Percentiles rank a stretch among this genome's conserved stretches.
These are phyloP conservation scores for Solanum chaucha DNA, from an alignment of 257 asterid genomes.

Conservation along the genomic window DNA sequence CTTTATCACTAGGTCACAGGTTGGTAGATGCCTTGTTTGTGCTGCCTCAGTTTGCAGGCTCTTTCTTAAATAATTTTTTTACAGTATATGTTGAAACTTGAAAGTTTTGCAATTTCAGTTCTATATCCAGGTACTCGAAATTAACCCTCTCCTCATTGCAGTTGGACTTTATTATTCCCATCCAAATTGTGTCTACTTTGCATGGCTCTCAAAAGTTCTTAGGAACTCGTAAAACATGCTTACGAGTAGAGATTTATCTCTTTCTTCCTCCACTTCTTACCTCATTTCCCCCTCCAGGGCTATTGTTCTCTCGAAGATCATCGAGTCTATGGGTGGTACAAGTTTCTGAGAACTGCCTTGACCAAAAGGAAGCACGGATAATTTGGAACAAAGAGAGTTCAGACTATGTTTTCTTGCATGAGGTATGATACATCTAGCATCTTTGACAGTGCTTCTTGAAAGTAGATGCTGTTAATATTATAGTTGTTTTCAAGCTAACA, in stretches of 20 bases:
- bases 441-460: not conserved
- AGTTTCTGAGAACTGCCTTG: not conserved
- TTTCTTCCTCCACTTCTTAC: not conserved
- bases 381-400: not conserved
- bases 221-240: not conserved
- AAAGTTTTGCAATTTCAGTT: conserved; percentile 18
- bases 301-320: not conserved
- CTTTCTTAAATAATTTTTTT: not conserved
- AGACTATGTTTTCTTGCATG: not conserved
- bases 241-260: not conserved
- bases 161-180: not conserved
- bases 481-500: not conserved
- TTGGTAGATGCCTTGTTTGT: not conserved
- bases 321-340: not conserved
- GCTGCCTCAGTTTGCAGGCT: not conserved
- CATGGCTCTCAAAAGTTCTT: not conserved
- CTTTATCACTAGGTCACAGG: not conserved
- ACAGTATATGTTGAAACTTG: conserved; percentile 25
- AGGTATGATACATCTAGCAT: not conserved
- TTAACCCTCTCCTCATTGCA: not conserved
- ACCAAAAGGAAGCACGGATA: not conserved
- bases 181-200: not conserved
- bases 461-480: not conserved
- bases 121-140: not conserved
- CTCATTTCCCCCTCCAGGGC: not conserved